Evolutionary conservation across 768 basidiomycete genomes (phyloP).

Genomic region (Termitomyces sp.): DNA sequence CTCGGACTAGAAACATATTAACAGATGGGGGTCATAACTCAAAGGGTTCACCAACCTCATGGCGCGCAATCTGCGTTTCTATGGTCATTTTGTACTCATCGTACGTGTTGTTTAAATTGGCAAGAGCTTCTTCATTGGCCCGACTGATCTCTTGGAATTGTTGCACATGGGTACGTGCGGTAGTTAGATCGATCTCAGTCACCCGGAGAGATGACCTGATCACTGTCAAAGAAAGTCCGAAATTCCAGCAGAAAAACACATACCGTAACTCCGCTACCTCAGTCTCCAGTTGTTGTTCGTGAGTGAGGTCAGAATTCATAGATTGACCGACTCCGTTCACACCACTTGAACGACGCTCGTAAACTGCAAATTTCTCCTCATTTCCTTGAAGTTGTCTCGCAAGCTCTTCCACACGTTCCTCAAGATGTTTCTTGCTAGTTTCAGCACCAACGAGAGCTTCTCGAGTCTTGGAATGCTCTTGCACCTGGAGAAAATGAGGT

Average conservation of each 20-base stretch:
- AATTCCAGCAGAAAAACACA: constrained; percentile 12
- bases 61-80: constrained; percentile 59
- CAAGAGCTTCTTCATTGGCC: constrained; percentile 73
- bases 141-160: constrained; percentile 86
- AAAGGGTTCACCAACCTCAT: constrained; percentile 47
- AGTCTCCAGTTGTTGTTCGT: constrained; percentile 75
- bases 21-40: background rate
- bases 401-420: constrained; percentile 63
- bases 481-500: constrained; percentile 34
- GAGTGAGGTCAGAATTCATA: constrained; percentile 42
- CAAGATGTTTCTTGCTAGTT: constrained; percentile 73
- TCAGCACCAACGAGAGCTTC: constrained; percentile 68
- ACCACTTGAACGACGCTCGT: constrained; percentile 58
- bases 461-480: constrained; percentile 62
- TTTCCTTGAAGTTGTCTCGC: constrained; percentile 62
- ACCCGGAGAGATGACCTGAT: constrained; percentile 69
- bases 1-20: constrained; percentile 44
- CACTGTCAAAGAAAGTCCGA: background rate
- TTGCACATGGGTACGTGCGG: constrained; percentile 65
- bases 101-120: constrained; percentile 61
- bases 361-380: constrained; percentile 82
- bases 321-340: constrained; percentile 24
- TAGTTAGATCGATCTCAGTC: constrained; percentile 68
- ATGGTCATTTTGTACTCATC: constrained; percentile 76
- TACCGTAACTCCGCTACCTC: constrained; percentile 85